Evolutionary conservation across 441 rosid species (phyloP).

Genomic region (Eutrema salsugineum): DNA sequence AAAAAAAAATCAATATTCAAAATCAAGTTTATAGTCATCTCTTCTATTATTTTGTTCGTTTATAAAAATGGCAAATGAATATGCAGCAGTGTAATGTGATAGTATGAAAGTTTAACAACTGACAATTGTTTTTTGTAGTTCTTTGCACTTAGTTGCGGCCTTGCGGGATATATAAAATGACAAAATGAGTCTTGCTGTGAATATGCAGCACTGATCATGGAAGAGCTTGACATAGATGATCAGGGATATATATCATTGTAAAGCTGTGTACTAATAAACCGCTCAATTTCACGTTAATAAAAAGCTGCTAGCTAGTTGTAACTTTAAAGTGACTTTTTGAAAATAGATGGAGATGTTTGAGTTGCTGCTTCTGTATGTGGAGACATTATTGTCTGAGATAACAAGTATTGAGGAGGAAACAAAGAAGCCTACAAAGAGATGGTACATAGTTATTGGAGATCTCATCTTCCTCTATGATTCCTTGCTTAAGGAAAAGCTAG

Average conservation of each 20-base stretch:
- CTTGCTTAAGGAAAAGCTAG: slow-evolving; percentile 7
- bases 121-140: too few species aligned
- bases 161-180: too few species aligned
- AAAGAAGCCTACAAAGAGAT: slow-evolving; percentile 19
- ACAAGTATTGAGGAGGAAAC: slow-evolving; percentile 25
- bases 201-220: slow-evolving; percentile 44
- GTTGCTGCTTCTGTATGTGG: slow-evolving; percentile 32
- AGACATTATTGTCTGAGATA: slow-evolving; percentile 20
- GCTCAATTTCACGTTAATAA: not conserved
- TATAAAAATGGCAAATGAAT: too few species aligned
- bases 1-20: not conserved
- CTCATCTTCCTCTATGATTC: not conserved
- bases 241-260: slow-evolving; percentile 35
- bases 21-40: not conserved
- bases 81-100: slow-evolving; percentile 38
- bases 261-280: not conserved
- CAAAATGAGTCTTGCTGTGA: too few species aligned
- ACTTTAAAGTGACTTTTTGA: not conserved
- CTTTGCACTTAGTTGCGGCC: too few species aligned
- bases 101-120: too few species aligned
- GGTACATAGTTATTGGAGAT: slow-evolving; percentile 8
- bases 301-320: not conserved
- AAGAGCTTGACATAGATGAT: slow-evolving; percentile 36
- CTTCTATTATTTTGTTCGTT: not conserved
- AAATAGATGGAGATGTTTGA: slow-evolving; percentile 34